phyloP scores from a whole-genome alignment of 345 rosid genomes.

The Eucalyptus tenuipes region DNA sequence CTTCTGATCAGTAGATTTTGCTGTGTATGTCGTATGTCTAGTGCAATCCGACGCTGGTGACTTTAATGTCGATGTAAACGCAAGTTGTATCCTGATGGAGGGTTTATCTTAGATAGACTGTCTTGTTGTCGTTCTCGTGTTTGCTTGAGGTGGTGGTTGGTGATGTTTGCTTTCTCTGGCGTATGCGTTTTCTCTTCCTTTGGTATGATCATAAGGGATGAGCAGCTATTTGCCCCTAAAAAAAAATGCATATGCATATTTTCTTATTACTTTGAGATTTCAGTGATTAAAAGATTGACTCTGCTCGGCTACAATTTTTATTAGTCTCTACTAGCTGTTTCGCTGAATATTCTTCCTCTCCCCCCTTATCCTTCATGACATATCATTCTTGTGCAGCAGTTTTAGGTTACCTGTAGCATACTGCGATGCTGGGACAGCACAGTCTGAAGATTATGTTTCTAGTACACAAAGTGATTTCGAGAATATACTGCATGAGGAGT shows the following conservation, averaged over 20 bases:
- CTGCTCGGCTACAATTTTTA: background rate
- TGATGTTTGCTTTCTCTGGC: background rate
- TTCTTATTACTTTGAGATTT: background rate
- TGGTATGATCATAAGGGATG: background rate
- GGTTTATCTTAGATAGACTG: background rate
- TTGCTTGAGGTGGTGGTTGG: background rate
- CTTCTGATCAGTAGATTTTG: background rate
- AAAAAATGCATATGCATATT: background rate
- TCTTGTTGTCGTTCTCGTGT: background rate
- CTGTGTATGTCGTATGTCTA: background rate
- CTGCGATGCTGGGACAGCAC: conserved; percentile 75
- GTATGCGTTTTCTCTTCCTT: background rate
- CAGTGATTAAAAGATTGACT: background rate
- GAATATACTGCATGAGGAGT: conserved; percentile 25
- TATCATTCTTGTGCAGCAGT: conserved; percentile 19
- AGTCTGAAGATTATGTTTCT: conserved; percentile 44
- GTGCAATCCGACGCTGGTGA: background rate
- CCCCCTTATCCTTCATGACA: background rate
- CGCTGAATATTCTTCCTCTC: background rate
- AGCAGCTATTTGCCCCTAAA: background rate
- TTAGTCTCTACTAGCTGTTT: background rate
- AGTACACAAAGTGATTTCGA: conserved; percentile 25
- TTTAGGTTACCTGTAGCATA: conserved; percentile 56
- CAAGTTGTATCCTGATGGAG: background rate
- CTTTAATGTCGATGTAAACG: background rate